phyloP scores from a whole-genome alignment of 352 stramenopile species.

The Globisporangium uncinulatum region DNA sequence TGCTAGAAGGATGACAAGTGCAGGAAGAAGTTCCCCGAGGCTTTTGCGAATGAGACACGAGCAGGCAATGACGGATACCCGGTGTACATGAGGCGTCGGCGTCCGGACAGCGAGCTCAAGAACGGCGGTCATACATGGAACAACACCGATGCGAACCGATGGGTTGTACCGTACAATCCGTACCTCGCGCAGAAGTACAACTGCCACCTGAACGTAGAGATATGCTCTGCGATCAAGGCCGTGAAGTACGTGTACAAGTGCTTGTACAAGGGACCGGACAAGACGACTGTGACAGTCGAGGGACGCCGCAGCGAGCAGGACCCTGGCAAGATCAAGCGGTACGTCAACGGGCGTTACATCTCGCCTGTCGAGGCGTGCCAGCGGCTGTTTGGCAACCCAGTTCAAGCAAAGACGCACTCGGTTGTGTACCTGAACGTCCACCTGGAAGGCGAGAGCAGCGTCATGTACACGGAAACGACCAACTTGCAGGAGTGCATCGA shows the following conservation, averaged over 20 bases:
- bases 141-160: background rate
- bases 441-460: conserved; percentile 3
- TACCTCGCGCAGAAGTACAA: background rate
- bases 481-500: too few relatives aligned
- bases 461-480: background rate
- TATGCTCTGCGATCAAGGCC: background rate
- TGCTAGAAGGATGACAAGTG: conserved; percentile 2
- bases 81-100: background rate
- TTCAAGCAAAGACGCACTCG: conserved; percentile 17
- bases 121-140: background rate
- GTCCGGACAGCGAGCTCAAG: background rate
- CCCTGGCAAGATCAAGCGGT: conserved; percentile 20
- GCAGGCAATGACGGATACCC: background rate
- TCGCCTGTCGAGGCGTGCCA: conserved; percentile 23
- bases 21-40: conserved; percentile 7
- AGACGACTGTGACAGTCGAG: background rate
- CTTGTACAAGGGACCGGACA: conserved; percentile 1
- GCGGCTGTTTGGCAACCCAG: conserved; percentile 17
- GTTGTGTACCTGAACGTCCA: conserved; percentile 13
- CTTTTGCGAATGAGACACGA: background rate
- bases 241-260: conserved; percentile 3
- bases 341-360: conserved; percentile 24
- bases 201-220: background rate
- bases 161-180: background rate
- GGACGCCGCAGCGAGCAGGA: background rate